Evolutionary conservation across 176 grass and related monocot species (phyloP).

Genomic region (Hordeum marinum): DNA sequence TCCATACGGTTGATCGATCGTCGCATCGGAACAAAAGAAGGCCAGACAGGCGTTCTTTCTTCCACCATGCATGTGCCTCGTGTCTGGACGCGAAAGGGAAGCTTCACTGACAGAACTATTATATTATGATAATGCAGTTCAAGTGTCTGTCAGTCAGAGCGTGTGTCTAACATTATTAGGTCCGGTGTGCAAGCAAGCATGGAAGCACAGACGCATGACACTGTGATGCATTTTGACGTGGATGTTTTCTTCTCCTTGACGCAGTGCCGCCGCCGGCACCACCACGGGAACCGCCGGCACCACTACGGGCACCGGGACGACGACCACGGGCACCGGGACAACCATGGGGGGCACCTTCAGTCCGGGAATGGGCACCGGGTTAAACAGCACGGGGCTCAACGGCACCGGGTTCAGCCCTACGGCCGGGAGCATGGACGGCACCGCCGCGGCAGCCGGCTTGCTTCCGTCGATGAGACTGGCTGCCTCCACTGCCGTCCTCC

Average conservation of each 20-base stretch:
- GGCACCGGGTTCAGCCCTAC: slow-evolving; percentile 13
- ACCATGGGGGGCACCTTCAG: background rate
- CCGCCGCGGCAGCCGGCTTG: slow-evolving; percentile 32
- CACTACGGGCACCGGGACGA: background rate
- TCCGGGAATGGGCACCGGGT: background rate
- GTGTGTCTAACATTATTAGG: background rate
- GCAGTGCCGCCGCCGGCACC: slow-evolving; percentile 45
- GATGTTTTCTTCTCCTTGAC: background rate
- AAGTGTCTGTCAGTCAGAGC: background rate
- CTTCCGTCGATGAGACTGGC: slow-evolving; percentile 12
- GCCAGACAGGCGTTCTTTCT: background rate
- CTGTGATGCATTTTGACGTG: background rate
- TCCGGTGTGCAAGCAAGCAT: background rate
- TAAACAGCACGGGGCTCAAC: background rate
- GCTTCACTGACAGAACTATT: background rate
- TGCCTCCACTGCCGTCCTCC: background rate
- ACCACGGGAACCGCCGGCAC: slow-evolving; percentile 26
- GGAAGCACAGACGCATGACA: background rate
- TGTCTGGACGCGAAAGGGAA: background rate
- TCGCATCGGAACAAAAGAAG: background rate
- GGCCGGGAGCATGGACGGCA: slow-evolving; percentile 29
- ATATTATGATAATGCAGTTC: background rate
- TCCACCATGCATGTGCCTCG: slow-evolving; percentile 16
- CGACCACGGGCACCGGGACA: background rate
- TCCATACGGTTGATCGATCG: background rate